Evolutionary conservation across 805 yeast genomes (phyloP), one percentile per base, ranked within the genome.

Genomic region (Saccharomycopsis javanensis): DNA sequence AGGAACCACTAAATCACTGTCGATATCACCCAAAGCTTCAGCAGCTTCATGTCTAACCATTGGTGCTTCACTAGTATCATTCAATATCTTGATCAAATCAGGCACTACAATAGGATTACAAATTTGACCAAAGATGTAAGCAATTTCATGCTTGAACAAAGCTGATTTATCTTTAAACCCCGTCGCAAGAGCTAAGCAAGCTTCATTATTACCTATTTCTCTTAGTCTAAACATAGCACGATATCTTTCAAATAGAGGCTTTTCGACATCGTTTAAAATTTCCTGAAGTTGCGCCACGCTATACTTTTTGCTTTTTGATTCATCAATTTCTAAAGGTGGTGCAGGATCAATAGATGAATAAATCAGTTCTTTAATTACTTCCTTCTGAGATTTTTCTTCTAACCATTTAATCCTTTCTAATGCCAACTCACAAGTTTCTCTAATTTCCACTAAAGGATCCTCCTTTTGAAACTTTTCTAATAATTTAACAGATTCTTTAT

Each of bases 31-130:
- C 65, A 95, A 78, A 27, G 99, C 99, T 74, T 94, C 99, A 27
- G 98, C 99, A 58, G 98, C 99, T 75, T 94, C 99, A 69, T 94
- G 99, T 74, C 99, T 86, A 34, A 95, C 99, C 99, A 94, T 94
- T 62, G 95, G 96, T 55, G 96, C 98, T 75, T 94, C 97, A 15
- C 72, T 67, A 59, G 77, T 80, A 70, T 88, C 81, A 64, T 82
- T 82, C 65, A 95, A 79, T 2, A 94, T 89, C 72, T 88, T 83
- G 58, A 89, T 79, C 61, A 95, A 79, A 20, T 92, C 77, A 42
- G 97, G 96, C 35, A 94, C 96, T 38, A 95, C 84, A 37, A 84
- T 88, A 28, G 98, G 97, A 71, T 88, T 89, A 69, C 96, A 87
- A 69, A 94, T 77, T 76, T 94, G 99, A 55, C 99, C 99, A 69